Base-by-base conservation (phyloP, 768 basidiomycete genomes). In the Hygrocybe coccinea region DNA sequence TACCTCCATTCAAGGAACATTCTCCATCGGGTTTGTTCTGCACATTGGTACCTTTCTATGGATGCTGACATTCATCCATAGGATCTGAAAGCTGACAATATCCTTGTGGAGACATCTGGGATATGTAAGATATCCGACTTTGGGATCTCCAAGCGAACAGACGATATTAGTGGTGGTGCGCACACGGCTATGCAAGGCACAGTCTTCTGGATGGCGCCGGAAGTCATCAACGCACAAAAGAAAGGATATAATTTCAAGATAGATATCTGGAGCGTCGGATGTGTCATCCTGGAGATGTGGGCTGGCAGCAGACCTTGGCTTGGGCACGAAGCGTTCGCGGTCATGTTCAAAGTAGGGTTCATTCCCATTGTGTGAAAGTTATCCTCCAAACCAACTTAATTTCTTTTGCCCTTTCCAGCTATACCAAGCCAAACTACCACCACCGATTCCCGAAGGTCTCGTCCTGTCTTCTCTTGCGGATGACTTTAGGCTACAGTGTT, bases 271-370 rank as follows among this genome's bases (percentile, higher is more conserved):
- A 94, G 92, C 69, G 82, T 98, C 4, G 97, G 97, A 1, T 99
- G 97, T 73, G 91, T 98, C n/a, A 89, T 95, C 14, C 78, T 97
- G 60, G 97, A 99, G 71, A 99, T 99, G 97, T 95, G 93, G 87
- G 89, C 91, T 19, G 97, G 97, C n/a, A 82, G 85, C 66, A 76
- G 95, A 44, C 97, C 97, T 2, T 99, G 97, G 97, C 84, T 79
- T 24, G 87, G 90, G 25, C 89, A 95, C 61, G 91, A 95, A 69
- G 83, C 83, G 59, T 81, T 97, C 57, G 87, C 91, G 1, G 94
- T 97, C 56, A 91, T 99, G 86, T 89, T 91, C 71, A 91, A 95
- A 80, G 95, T 92, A 65, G 55, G 79, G 68, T 50, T 48, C 3
- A n/a, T 46, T 19, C n/a, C 24, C 19, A 54, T 52, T 51, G 7